Evolutionary conservation across 495 filamentous ascomycete species (phyloP).

Genomic region (Lichenothelia convexa): DNA sequence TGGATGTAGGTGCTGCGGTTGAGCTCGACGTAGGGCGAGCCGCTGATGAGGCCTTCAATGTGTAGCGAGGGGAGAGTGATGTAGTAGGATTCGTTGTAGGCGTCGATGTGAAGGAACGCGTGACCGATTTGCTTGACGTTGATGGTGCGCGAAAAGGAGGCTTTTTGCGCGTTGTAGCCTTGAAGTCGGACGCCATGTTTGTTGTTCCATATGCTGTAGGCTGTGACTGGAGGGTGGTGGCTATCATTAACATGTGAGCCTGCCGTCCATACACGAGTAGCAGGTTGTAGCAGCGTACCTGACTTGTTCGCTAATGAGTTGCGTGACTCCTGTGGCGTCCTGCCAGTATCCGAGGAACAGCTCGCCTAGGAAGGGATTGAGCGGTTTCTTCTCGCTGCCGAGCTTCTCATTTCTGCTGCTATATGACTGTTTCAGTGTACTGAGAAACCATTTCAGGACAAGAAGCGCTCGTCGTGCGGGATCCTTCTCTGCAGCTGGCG

Average conservation of each 20-base stretch:
- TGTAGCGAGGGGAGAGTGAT: constrained; percentile 87
- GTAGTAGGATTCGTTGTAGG: constrained; percentile 55
- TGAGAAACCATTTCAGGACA: constrained; percentile 94
- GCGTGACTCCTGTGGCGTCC: constrained; percentile 46
- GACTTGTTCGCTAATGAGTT: constrained; percentile 60
- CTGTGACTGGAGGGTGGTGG: constrained; percentile 94
- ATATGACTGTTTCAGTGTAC: constrained; percentile 88
- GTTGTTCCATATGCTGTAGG: constrained; percentile 76
- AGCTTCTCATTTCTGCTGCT: constrained; percentile 72
- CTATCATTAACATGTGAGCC: constrained; percentile 22
- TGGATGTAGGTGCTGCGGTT: constrained; percentile 65
- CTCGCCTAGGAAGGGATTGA: constrained; percentile 62
- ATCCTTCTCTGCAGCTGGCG: constrained; percentile 64
- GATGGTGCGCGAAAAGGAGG: constrained; percentile 80
- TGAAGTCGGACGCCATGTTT: constrained; percentile 69
- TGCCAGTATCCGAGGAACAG: constrained; percentile 81
- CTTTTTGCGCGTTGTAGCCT: constrained; percentile 97
- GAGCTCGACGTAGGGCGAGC: constrained; percentile 78
- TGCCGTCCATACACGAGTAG: background rate
- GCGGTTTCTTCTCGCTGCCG: constrained; percentile 78
- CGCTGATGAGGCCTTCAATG: constrained; percentile 86
- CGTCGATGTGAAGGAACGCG: constrained; percentile 61
- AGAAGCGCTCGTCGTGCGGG: constrained; percentile 67
- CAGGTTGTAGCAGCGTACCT: constrained; percentile 35
- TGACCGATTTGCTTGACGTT: constrained; percentile 94